Base-by-base conservation (phyloP, 1,284 basidiomycete species). In the Flammula alnicola region DNA sequence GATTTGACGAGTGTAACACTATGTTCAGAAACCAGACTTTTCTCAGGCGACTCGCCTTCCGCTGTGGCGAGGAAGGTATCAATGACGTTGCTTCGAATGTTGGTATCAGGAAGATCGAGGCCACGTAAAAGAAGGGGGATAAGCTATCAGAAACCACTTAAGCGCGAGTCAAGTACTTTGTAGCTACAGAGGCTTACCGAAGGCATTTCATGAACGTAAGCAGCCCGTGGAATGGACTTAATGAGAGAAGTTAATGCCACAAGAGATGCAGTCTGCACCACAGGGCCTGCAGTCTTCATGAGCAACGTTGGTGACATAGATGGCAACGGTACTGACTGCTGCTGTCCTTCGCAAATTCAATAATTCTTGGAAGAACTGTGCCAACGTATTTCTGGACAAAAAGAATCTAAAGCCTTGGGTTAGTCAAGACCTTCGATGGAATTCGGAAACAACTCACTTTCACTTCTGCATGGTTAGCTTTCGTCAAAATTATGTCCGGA, bases 61-160 rank as follows among this genome's bases (percentile, higher is more conserved):
- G 91, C 82, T 14, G 93, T 83, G 1, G 84, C 78, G 3, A 85
- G 78, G 25, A 99, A 75, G 1, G 88, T 90, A 45, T 89, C 83
- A 41, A 98, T 90, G 27, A 95, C 88, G 66, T 89, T 87, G 2
- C 80, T 77, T 14, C 92, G 83, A 49, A 95, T 84, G 17, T 81
- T 77, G 4, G 81, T 67, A 64, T 94, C 88, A 1, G 85, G 81
- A 1, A 97, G 72, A 30, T 88, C 81, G 5, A 99, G 80, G 1
- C 92, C 88, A 16, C 91, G 91, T 38, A 99, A 75, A 1, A 99
- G 79, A 12, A 98, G 75, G 0, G 96, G 95, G 57, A 98, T 83
- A 11, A 98, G 79, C 88, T 96, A 63, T 31, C 14, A 17, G n/a
- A 48, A 27, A 36, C 17, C 26, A 33, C 20, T 31, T 37, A 36